phyloP scores from a whole-genome alignment of 495 filamentous ascomycete species.

The Hypoxylon fragiforme region DNA sequence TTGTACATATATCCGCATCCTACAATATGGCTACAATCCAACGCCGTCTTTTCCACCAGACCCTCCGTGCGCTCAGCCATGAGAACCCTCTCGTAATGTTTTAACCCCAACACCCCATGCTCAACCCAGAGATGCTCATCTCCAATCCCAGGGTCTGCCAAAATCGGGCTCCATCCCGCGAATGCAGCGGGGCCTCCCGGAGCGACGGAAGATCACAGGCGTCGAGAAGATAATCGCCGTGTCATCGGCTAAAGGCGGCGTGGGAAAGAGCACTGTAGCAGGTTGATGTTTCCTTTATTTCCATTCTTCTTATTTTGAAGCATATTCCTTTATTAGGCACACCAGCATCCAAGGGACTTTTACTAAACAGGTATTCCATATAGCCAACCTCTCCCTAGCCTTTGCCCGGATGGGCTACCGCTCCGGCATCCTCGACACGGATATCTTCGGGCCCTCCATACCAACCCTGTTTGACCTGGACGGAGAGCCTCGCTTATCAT shows the following conservation, averaged over 20 bases:
- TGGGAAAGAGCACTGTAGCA: conserved; percentile 93
- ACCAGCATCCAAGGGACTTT: neutral
- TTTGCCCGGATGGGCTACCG: conserved; percentile 79
- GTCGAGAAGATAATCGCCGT: conserved; percentile 89
- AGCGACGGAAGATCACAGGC: conserved; percentile 74
- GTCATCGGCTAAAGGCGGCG: conserved; percentile 94
- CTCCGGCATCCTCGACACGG: conserved; percentile 87
- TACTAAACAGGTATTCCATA: neutral
- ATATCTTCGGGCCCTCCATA: conserved; percentile 95
- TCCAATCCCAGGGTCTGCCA: conserved; percentile 69
- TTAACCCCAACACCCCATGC: neutral
- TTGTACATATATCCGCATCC: neutral
- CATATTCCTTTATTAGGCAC: no score
- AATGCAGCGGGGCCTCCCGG: conserved; percentile 81
- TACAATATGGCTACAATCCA: conserved; percentile 49
- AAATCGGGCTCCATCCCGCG: conserved; percentile 76
- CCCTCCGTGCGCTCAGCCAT: conserved; percentile 67
- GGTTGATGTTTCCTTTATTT: conserved; percentile 48
- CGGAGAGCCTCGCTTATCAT: conserved; percentile 68
- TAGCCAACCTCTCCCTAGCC: conserved; percentile 84
- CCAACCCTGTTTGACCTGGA: conserved; percentile 84
- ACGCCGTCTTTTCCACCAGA: conserved; percentile 69
- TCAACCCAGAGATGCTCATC: conserved; percentile 11
- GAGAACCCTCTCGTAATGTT: conserved; percentile 82
- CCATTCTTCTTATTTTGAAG: neutral